A percentile compares a stretch with the other conserved stretches of the same genome.
These are phyloP conservation scores for Scopulariopsis brevicaulis DNA, from an alignment of 2,329 filamentous ascomycete genomes.

Conservation along the genomic window DNA sequence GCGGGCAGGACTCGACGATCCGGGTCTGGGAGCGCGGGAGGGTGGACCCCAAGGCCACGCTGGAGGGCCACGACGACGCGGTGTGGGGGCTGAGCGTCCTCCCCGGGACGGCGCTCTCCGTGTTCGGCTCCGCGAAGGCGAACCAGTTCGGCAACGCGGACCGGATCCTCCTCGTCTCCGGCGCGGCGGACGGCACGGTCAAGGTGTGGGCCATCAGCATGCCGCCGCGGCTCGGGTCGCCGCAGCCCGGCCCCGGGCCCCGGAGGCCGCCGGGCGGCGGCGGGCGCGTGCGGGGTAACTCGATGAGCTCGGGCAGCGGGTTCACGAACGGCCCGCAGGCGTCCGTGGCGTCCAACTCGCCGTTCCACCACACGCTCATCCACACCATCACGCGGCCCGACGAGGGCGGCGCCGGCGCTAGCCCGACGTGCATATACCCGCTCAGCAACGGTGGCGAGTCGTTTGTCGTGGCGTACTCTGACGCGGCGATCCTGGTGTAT, in stretches of 20 bases:
- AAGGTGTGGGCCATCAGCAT: slow-evolving; percentile 92
- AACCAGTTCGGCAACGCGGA: slow-evolving; percentile 71
- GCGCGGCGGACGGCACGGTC: slow-evolving; percentile 80
- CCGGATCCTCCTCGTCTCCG: slow-evolving; percentile 80
- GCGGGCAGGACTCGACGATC: slow-evolving; percentile 85
- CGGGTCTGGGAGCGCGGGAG: slow-evolving; percentile 91
- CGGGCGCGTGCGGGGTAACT: slow-evolving; percentile 77
- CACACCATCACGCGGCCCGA: slow-evolving; percentile 71
- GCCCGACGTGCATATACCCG: slow-evolving; percentile 86
- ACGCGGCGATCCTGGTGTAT: slow-evolving; percentile 83
- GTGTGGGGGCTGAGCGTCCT: slow-evolving; percentile 94
- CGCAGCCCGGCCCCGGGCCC: slow-evolving; percentile 51
- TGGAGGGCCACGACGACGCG: slow-evolving; percentile 90
- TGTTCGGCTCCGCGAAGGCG: slow-evolving; percentile 61
- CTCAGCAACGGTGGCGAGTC: slow-evolving; percentile 72
- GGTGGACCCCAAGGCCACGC: slow-evolving; percentile 87
- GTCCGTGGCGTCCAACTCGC: slow-evolving; percentile 71
- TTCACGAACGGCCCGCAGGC: slow-evolving; percentile 87
- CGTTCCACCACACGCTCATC: slow-evolving; percentile 79
- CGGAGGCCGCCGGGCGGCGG: slow-evolving; percentile 47
- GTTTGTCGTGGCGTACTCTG: slow-evolving; percentile 87
- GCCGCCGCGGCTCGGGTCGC: slow-evolving; percentile 75
- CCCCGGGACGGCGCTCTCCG: slow-evolving; percentile 65
- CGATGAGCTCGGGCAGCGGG: slow-evolving; percentile 86
- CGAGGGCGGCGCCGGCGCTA: slow-evolving; percentile 50